Base-by-base conservation (phyloP, 306 rosid species). In the Alnus rubra region DNA sequence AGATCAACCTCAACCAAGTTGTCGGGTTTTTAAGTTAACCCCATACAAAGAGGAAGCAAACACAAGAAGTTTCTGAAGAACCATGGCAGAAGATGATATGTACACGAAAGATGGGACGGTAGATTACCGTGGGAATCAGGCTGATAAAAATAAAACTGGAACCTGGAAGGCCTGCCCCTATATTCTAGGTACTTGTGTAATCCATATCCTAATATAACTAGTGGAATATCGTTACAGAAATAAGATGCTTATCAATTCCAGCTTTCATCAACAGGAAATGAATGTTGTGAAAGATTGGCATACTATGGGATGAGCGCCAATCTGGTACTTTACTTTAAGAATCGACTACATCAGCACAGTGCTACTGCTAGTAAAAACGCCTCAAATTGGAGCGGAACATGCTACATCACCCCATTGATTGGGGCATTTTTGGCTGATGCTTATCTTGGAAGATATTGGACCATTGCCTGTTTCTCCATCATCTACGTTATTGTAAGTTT, bases 381-480 rank as follows among this genome's bases (percentile, higher is more conserved):
- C 58, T 79, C 90, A 15, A 82, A 90, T 74, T 92, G 97, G 97
- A 0, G 89, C 49, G 97, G 97, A 74, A 92, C 97, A 49, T 90
- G 97, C 83, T 90, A 89, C 71, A 70, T 90, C 71, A 92, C 91
- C 31, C 97, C 97, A 58, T 70, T 92, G 81, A 74, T 92, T 59
- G 97, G 97, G 76, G 97, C 97, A 13, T 90, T 90, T 84, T 19
- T 92, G 13, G 97, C 97, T 64, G 97, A 92, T 86, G 81, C 97
- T 48, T 92, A 89, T 77, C 88, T 92, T 44, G 97, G 97, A 80
- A 87, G 97, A 90, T 90, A 86, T 68, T 81, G 89, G 91, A 92
- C 97, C 8, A 92, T 92, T 77, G 96, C 96, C 47, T 1, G 51
- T 28, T 92, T 92, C 73, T 92, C 97, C 64, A 82, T 90, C 50